Base-by-base conservation (phyloP, 2,329 filamentous ascomycete species). In the Cercospora berteroae region DNA sequence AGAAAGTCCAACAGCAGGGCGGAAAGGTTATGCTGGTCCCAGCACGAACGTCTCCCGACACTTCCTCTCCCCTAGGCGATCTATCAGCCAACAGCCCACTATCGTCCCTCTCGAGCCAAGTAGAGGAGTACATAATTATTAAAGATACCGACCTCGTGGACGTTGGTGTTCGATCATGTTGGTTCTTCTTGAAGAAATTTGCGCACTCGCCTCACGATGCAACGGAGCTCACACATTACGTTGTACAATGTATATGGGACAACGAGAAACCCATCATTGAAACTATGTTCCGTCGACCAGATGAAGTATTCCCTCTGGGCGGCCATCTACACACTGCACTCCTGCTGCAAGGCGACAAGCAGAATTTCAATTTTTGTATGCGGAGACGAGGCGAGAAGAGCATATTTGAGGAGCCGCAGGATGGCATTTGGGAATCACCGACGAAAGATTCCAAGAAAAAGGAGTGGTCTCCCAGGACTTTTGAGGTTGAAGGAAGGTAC, bases 341-440 rank as follows among this genome's bases (percentile, higher is more conserved):
- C 20, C 20, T 63, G 23, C 42, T 36, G 9, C 44, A 55, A 25
- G 39, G 39, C 6, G 44, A 16, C 16, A 27, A 52, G 16, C 31
- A 39, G 31, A 63, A 63, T 12, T 63, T 63, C 60, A 63, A 63
- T n/a, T 20, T 63, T n/a, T 27, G 60, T 9, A 63, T 63, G 60
- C 39, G 42, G 27, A 44, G 59, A 5, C 20, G 10, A 16, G 44
- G 44, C 25, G 44, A 33, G 31, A 31, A 18, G 9, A 23, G 44
- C 20, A 50, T 23, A 5, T 50, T 23, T 16, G 3, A 23, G 44
- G 44, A 50, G 20, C 9, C 27, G 5, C 9, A 52, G 6, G 39
- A 63, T n/a, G 60, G 29, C 13, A 44, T 18, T 4, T 63, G 60
- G 60, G 60, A 63, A 33, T 20, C 31, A 23, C 60, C 44, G 18